Evolutionary conservation across 306 rosid genomes (phyloP).

Genomic region (Acacia crassicarpa): DNA sequence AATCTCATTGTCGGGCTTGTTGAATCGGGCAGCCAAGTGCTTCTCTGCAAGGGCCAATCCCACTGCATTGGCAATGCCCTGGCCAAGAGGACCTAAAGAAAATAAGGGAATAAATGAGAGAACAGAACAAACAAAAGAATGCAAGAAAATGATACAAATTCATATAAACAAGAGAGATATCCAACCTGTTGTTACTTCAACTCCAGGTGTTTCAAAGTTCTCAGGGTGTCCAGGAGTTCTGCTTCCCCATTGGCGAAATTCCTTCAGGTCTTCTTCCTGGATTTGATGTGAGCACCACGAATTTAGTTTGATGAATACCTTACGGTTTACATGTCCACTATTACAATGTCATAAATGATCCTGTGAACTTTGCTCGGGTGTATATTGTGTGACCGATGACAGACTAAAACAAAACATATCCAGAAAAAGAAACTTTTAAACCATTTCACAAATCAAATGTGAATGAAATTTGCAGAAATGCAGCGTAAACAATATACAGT

Average conservation of each 20-base stretch:
- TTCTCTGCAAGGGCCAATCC: constrained; percentile 98
- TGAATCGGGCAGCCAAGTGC: constrained; percentile 94
- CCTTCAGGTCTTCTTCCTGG: constrained; percentile 88
- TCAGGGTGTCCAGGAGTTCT: constrained; percentile 98
- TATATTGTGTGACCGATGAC: neutral
- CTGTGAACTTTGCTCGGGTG: neutral
- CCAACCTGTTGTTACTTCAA: constrained; percentile 96
- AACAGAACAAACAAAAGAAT: constrained; percentile 23
- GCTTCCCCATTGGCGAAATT: constrained; percentile 92
- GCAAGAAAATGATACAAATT: neutral
- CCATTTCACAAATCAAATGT: constrained; percentile 11
- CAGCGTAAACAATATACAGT: neutral
- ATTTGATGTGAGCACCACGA: constrained; percentile 23
- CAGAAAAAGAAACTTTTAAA: neutral
- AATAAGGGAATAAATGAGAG: constrained; percentile 16
- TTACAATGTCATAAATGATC: neutral
- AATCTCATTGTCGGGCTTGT: constrained; percentile 89
- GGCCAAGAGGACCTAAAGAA: constrained; percentile 90
- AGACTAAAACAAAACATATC: neutral
- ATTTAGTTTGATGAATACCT: constrained; percentile 21
- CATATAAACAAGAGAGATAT: constrained; percentile 18
- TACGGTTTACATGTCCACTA: neutral
- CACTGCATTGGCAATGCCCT: constrained; percentile 96
- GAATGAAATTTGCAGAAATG: neutral
- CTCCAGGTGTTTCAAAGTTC: constrained; percentile 91